phyloP scores from a whole-genome alignment of 805 yeast genomes.

The Barnettozyma siamensis region DNA sequence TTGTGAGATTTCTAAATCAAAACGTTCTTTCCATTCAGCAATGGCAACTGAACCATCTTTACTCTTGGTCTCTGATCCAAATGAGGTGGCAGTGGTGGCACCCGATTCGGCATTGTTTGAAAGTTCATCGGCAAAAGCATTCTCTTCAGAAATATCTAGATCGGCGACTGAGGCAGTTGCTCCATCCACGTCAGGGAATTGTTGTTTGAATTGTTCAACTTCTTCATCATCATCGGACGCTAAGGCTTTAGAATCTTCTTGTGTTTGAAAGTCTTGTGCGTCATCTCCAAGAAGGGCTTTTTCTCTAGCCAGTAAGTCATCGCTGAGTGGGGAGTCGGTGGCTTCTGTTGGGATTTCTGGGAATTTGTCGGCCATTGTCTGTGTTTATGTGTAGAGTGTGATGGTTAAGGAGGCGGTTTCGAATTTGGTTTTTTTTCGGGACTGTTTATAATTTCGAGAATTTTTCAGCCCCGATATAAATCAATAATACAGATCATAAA shows the following conservation, averaged over 20 bases:
- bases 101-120: too few relatives aligned
- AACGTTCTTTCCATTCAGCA: constrained; percentile 76
- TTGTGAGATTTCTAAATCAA: constrained; percentile 70
- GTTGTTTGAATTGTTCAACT: constrained; percentile 56
- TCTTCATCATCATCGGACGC: constrained; percentile 35
- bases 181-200: constrained; percentile 53
- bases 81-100: too few relatives aligned
- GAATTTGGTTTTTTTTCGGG: background rate
- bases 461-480: background rate
- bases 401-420: background rate
- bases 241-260: constrained; percentile 46
- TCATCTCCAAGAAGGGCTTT: constrained; percentile 52
- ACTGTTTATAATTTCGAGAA: too few relatives aligned
- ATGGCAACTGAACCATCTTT: constrained; percentile 49
- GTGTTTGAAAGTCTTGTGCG: constrained; percentile 61
- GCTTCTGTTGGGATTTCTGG: constrained; percentile 50
- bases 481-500: too few relatives aligned
- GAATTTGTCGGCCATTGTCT: constrained; percentile 64
- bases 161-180: background rate
- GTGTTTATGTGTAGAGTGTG: background rate
- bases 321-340: constrained; percentile 30
- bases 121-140: too few relatives aligned
- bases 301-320: constrained; percentile 64
- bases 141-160: too few relatives aligned
- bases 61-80: constrained; percentile 9